Base-by-base conservation (phyloP, 1,284 basidiomycete genomes). In the Naganishia sp. region DNA sequence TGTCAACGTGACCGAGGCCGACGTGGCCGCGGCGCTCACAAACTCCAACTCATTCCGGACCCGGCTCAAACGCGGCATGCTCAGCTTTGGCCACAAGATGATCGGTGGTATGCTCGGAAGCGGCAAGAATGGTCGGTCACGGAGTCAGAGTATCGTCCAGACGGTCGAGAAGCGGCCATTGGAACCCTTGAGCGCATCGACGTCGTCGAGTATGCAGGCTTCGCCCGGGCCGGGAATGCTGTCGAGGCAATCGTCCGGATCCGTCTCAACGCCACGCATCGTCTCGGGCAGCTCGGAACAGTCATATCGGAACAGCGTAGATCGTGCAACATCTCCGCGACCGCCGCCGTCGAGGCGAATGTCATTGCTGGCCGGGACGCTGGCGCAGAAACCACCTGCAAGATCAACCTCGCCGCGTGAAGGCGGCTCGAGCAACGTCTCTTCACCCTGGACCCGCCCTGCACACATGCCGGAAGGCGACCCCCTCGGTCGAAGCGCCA, bases 1-100 rank as follows among this genome's bases (percentile, higher is more conserved):
- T 48, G 84, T 90, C 61, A 82, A 85, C 61, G 88, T 95, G 36
- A 89, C 90, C 0, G 84, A 85, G n/a, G 86, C 87, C 64, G 94
- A 96, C 71, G 88, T 93, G 3, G 85, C 85, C 25, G 86, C 86
- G 23, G 93, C 92, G 9, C 86, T 92, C 55, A 81, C 76, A 31
- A 74, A 72, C 23, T 73, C 73, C 2, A 70, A 70, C 9, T 70
- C 72, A 6, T 75, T 80, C 63, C 69, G 75, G 4, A 75, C 77
- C 21, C 72, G 73, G 36, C 71, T 80, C 61, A 71, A 72, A 49
- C 73, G 73, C 59, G 73, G 75, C 1, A 73, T 79, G 70, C 75
- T 74, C 55, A 70, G 67, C 15, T 72, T 78, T 28, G 74, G 72
- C 4, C 65, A 72, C 75, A 73, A 75, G 18, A 69, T 76, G 21